Evolutionary conservation across 2,329 filamentous ascomycete genomes (phyloP), one percentile per base, ranked within the genome.

Genomic region (Aureobasidium sp.): DNA sequence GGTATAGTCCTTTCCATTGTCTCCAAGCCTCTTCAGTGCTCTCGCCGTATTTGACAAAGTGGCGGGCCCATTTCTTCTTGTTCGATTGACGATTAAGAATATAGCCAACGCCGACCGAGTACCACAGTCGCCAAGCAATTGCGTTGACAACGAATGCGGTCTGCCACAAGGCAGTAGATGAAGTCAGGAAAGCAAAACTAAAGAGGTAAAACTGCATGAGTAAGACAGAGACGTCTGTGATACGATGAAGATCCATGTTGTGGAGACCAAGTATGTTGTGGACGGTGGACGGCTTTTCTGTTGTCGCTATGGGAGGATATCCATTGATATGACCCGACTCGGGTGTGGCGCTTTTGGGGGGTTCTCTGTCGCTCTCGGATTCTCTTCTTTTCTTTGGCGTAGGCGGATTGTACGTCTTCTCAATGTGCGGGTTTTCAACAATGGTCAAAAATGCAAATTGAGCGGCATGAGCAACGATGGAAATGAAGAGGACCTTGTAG

Each of bases 31-130:
- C 93, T 57, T 86, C 85, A 3, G 84, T 84, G 57, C 80, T 90
- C 68, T 97, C 93, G 57, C 93, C 93, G 64, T 86, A 96, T 69
- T 98, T 98, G 71, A 98, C 80, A 66, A 97, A 98, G 73, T 98
- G 93, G 22, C 93, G 83, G 14, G 91, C 97, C 89, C 93, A 97
- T 69, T 86, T 83, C 73, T 97, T 97, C 70, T 85, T 82, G 63
- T 85, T 85, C 17, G 91, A 96, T 69, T 98, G 93, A 53, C 81
- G 79, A 62, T 88, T 83, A 42, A 98, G 79, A 56, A 97, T 83
- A 61, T 88, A 79, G 39, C 91, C 93, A 22, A 98, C 80, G 21
- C 93, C 93, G 52, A 93, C 71, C 10, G 87, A 88, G 67, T 93
- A 96, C 91, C 93, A 97, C 12, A 95, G 67, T 40, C 93, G 85